A percentile compares a stretch with the other conserved stretches of the same genome.
Evolutionary conservation across 768 basidiomycete species (phyloP).

Genomic region (Tremella mesenterica): DNA sequence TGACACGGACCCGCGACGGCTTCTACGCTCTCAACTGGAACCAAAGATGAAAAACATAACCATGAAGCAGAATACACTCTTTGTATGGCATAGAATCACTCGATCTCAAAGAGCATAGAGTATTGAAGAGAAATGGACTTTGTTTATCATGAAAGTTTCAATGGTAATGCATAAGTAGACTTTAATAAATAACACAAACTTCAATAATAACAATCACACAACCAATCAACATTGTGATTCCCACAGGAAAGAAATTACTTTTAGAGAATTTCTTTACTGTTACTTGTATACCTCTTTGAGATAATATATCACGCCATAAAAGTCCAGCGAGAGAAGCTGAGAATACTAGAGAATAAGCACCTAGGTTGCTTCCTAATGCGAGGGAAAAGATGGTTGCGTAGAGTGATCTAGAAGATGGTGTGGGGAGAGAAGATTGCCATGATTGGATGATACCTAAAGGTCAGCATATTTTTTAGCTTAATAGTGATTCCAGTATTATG

Average conservation of each 20-base stretch:
- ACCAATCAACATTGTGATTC: slow-evolving; percentile 59
- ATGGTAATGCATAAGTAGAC: no score
- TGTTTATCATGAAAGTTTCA: no score
- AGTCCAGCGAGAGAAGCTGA: slow-evolving; percentile 80
- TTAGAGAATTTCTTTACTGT: slow-evolving; percentile 58
- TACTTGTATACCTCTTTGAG: slow-evolving; percentile 62
- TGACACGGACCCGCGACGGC: no score
- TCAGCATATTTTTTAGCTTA: background rate
- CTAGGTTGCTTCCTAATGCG: slow-evolving; percentile 79
- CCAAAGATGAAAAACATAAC: no score
- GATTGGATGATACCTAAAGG: slow-evolving; percentile 28
- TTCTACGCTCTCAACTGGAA: no score
- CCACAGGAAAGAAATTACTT: slow-evolving; percentile 62
- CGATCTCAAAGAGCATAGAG: no score
- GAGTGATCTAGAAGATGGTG: slow-evolving; percentile 33
- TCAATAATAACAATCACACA: slow-evolving; percentile 66
- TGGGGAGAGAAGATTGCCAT: slow-evolving; percentile 19
- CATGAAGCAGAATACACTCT: no score
- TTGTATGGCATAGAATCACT: no score
- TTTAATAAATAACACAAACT: slow-evolving; percentile 50
- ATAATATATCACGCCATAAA: slow-evolving; percentile 67
- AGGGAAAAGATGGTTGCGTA: slow-evolving; percentile 55
- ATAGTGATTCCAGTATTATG: no score
- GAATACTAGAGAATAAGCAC: slow-evolving; percentile 82
- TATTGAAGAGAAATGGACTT: no score